Evolutionary conservation across 169 alveolate genomes (phyloP).

Genomic region (Plasmodium blacklocki): DNA sequence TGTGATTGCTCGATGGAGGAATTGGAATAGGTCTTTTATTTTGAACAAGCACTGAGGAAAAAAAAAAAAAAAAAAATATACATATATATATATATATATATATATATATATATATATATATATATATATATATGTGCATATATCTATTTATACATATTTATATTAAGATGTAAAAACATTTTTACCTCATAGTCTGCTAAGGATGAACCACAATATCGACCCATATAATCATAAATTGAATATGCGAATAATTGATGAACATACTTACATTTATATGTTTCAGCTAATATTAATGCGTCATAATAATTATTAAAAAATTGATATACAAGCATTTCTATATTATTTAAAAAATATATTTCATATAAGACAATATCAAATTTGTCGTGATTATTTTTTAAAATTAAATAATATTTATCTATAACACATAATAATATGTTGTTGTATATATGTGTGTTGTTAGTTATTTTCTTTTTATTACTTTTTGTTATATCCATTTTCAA

Average conservation of each 20-base stretch:
- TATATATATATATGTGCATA: no score
- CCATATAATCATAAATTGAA: slow-evolving; percentile 55
- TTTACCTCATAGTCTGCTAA: slow-evolving; percentile 45
- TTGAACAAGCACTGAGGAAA: slow-evolving; percentile 55
- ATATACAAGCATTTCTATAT: slow-evolving; percentile 24
- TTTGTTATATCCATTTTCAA: slow-evolving; percentile 43
- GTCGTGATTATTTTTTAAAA: slow-evolving; percentile 20
- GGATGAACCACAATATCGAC: slow-evolving; percentile 38
- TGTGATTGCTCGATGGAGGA: slow-evolving; percentile 37
- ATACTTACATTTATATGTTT: not conserved
- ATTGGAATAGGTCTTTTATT: slow-evolving; percentile 35
- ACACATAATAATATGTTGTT: slow-evolving; percentile 45
- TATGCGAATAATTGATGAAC: slow-evolving; percentile 55
- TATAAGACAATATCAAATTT: slow-evolving; percentile 43
- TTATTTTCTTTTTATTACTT: not conserved
- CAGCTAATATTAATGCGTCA: slow-evolving; percentile 33
- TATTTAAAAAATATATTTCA: slow-evolving; percentile 43
- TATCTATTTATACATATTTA: no score
- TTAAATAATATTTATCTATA: slow-evolving; percentile 29
- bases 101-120: not conserved
- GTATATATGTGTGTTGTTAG: not conserved
- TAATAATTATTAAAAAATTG: slow-evolving; percentile 50
- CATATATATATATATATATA: not conserved
- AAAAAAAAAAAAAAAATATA: not conserved
- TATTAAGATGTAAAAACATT: no score